phyloP scores from a whole-genome alignment of 352 stramenopile genomes.

The Phytophthora pini region DNA sequence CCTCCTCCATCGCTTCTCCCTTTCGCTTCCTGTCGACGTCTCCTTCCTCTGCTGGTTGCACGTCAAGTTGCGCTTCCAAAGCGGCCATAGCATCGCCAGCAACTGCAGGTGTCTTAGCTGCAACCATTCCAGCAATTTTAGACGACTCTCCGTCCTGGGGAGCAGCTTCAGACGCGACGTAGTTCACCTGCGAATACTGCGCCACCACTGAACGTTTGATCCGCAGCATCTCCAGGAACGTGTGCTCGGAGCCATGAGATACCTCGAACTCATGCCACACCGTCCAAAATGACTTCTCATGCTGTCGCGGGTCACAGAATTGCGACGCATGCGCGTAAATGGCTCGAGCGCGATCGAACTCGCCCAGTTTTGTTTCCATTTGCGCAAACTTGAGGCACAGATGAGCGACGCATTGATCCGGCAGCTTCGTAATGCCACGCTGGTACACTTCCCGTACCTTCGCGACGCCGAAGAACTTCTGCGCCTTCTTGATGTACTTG shows the following conservation, averaged over 20 bases:
- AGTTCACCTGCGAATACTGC: conserved; percentile 97
- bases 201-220: conserved; percentile 97
- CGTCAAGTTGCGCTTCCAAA: conserved; percentile 82
- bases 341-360: conserved; percentile 96
- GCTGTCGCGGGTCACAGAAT: conserved; percentile 96
- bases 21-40: conserved; percentile 68
- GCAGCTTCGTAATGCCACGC: conserved; percentile 92
- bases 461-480: conserved; percentile 96
- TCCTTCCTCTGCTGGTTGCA: conserved; percentile 30
- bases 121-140: conserved; percentile 63
- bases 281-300: conserved; percentile 96
- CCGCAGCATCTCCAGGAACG: conserved; percentile 98
- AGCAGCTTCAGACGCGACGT: conserved; percentile 94
- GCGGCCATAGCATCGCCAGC: conserved; percentile 88
- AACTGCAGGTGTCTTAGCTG: conserved; percentile 43
- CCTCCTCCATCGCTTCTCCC: conserved; percentile 48
- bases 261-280: conserved; percentile 97
- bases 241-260: conserved; percentile 97
- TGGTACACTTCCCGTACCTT: conserved; percentile 98
- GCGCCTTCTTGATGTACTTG: conserved; percentile 95
- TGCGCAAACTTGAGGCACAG: conserved; percentile 97
- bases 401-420: conserved; percentile 90
- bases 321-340: conserved; percentile 97
- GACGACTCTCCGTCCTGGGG: conserved; percentile 37
- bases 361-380: conserved; percentile 96